These are phyloP conservation scores for Sporisorium exsertum DNA, from an alignment of 1,284 basidiomycete species.

Conservation along the genomic window DNA sequence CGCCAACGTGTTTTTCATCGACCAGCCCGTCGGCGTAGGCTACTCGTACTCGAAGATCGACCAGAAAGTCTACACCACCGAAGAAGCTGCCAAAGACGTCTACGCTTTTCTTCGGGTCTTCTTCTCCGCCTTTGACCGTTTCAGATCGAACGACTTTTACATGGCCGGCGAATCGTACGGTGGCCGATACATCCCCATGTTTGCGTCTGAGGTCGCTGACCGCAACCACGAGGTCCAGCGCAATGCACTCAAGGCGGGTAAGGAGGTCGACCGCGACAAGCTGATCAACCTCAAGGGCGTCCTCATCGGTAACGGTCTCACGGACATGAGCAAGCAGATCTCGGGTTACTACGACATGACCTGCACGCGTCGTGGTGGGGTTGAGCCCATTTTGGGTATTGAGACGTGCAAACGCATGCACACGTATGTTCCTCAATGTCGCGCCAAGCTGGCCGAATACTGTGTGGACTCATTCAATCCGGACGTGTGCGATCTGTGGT, in stretches of 20 bases:
- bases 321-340: constrained; percentile 66
- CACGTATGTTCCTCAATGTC: constrained; percentile 38
- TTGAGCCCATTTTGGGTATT: constrained; percentile 50
- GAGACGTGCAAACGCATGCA: constrained; percentile 52
- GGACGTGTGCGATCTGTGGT: constrained; percentile 32
- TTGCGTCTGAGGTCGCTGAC: constrained; percentile 82
- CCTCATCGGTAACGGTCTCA: constrained; percentile 79
- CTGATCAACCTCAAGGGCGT: constrained; percentile 80
- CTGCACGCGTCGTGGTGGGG: constrained; percentile 53
- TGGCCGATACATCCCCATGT: constrained; percentile 85
- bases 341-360: constrained; percentile 59
- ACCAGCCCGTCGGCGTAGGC: constrained; percentile 79
- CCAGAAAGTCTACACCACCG: constrained; percentile 68
- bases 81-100: constrained; percentile 68
- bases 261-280: constrained; percentile 72
- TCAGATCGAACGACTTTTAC: constrained; percentile 62
- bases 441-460: constrained; percentile 24
- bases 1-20: constrained; percentile 79
- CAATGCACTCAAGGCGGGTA: constrained; percentile 71
- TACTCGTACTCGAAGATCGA: constrained; percentile 80
- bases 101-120: constrained; percentile 70
- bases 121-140: constrained; percentile 67
- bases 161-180: constrained; percentile 67
- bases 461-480: constrained; percentile 44
- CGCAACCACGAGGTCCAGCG: constrained; percentile 75